Conservation (phyloP, 441 rosid species). For the Populus hybrid region DNA sequence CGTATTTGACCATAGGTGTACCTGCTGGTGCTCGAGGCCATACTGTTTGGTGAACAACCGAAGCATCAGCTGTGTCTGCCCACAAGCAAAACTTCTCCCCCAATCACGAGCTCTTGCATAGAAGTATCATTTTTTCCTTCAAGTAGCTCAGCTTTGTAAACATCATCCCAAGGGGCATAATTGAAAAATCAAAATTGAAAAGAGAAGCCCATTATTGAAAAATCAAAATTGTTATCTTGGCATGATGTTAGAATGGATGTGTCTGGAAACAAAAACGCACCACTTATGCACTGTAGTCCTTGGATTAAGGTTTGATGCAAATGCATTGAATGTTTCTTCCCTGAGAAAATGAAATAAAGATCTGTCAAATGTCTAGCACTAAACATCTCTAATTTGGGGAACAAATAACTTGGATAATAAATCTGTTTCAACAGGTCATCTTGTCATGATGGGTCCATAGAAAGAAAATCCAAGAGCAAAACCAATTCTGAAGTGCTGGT, state of each 20-base stretch:
- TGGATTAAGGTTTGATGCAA: constrained; percentile 64
- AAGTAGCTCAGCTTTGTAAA: constrained; percentile 73
- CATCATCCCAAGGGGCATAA: constrained; percentile 62
- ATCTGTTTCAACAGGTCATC: background rate
- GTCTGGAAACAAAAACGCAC: constrained; percentile 31
- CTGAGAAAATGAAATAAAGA: constrained; percentile 38
- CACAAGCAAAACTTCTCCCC: constrained; percentile 99
- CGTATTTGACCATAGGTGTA: constrained; percentile 46
- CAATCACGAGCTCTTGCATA: constrained; percentile 66
- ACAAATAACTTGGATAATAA: background rate
- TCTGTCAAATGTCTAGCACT: background rate
- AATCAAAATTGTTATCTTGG: background rate
- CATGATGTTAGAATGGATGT: constrained; percentile 1
- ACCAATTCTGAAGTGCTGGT: background rate
- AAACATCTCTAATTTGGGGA: background rate
- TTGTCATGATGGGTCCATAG: background rate
- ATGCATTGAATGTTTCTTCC: constrained; percentile 91
- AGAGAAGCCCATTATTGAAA: constrained; percentile 28
- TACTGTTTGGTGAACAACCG: constrained; percentile 81
- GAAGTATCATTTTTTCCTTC: constrained; percentile 60
- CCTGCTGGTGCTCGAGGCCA: constrained; percentile 99
- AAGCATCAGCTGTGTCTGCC: constrained; percentile 87
- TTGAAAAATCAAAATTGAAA: no score
- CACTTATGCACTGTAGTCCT: constrained; percentile 77
- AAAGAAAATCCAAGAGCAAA: background rate